These are phyloP conservation scores for Chloranthus sessilifolius DNA, from an alignment of 164 flowering plant genomes.

Conservation along the genomic window DNA sequence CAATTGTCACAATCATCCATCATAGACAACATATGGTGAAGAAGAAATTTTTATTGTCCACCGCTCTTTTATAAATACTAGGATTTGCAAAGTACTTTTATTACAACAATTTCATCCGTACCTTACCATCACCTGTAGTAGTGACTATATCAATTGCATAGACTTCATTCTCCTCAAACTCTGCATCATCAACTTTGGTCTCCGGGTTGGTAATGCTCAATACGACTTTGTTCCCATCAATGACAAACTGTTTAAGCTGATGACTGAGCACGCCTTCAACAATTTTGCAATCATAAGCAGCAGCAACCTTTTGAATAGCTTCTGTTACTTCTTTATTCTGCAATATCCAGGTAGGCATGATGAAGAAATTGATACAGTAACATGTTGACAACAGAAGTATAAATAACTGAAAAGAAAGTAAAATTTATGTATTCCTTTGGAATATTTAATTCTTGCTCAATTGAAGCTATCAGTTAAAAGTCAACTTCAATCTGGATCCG, in stretches of 20 bases:
- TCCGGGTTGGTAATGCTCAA: conserved; percentile 73
- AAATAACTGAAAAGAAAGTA: background rate
- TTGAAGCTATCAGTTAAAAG: background rate
- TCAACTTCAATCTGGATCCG: background rate
- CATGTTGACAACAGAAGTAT: background rate
- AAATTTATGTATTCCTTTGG: background rate
- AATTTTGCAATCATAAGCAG: conserved; percentile 93
- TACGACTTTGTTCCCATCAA: conserved; percentile 90
- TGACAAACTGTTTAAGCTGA: conserved; percentile 86
- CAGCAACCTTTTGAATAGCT: conserved; percentile 95
- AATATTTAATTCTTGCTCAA: background rate
- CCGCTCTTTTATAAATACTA: too few species aligned
- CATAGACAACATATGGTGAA: too few species aligned
- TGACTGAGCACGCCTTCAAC: conserved; percentile 96
- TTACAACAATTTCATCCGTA: conserved; percentile 18
- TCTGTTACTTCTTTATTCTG: conserved; percentile 97
- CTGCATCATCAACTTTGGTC: conserved; percentile 88
- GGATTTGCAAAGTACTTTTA: too few species aligned
- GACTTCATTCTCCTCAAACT: conserved; percentile 94
- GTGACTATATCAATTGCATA: conserved; percentile 85
- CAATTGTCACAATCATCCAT: conserved; percentile 11
- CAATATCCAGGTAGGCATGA: conserved; percentile 1
- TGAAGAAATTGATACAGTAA: background rate
- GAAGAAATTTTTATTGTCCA: too few species aligned
- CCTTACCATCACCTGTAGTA: conserved; percentile 99